Conservation (phyloP, 495 filamentous ascomycete species). For the Neurospora sp. region DNA sequence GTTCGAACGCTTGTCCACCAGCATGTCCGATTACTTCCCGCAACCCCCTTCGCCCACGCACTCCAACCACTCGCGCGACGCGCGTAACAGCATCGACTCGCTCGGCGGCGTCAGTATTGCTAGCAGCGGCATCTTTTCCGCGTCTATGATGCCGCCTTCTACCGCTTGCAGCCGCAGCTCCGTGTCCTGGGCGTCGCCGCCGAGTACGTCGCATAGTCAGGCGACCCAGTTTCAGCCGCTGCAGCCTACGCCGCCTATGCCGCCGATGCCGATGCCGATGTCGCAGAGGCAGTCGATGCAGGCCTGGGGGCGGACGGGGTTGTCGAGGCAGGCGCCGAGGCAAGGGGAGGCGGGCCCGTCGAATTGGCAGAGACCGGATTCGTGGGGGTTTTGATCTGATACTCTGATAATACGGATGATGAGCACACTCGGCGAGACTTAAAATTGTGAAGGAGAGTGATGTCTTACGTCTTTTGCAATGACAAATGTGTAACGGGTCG, state of each 20-base stretch:
- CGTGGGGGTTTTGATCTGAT: neutral
- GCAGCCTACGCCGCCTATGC: neutral
- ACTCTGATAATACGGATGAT: neutral
- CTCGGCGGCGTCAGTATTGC: conserved; percentile 16
- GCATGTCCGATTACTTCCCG: conserved; percentile 8
- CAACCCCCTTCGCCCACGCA: conserved; percentile 7
- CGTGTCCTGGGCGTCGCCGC: conserved; percentile 5
- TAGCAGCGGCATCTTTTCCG: conserved; percentile 17
- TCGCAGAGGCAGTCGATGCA: neutral
- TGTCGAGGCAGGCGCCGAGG: neutral
- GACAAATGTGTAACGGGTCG: neutral
- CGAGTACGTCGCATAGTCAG: conserved; percentile 1
- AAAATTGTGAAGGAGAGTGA: neutral
- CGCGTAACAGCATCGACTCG: conserved; percentile 11
- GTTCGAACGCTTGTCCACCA: conserved; percentile 8
- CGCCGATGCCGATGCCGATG: neutral
- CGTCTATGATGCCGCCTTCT: conserved; percentile 16
- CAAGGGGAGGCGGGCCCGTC: neutral
- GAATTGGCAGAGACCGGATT: neutral
- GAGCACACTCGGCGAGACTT: neutral
- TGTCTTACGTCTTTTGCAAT: neutral
- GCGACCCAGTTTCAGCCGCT: neutral
- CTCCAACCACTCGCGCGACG: conserved; percentile 1
- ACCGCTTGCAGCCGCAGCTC: conserved; percentile 1
- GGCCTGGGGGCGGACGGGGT: neutral